Percentiles rank a stretch among this genome's conserved stretches.
Conservation (phyloP, 139 green algal species). For the Penium margaritaceum region DNA sequence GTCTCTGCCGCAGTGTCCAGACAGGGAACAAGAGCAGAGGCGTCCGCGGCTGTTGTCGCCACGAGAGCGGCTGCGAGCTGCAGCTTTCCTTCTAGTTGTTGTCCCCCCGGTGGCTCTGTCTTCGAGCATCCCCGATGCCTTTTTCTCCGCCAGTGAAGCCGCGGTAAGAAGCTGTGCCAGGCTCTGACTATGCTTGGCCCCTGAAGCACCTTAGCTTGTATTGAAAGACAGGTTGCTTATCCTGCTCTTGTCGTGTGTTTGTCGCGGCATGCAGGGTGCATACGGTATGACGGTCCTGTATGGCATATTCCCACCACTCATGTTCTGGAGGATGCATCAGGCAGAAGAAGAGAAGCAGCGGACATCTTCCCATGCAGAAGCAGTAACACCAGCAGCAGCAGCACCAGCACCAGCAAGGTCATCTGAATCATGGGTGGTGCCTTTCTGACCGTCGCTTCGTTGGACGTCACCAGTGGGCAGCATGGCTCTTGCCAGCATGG, state of each 20-base stretch:
- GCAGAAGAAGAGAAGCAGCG: background rate
- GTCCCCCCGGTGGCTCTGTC: slow-evolving; percentile 46
- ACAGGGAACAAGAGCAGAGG: background rate
- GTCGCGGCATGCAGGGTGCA: slow-evolving; percentile 40
- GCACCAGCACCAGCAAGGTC: too few relatives aligned
- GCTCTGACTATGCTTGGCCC: too few relatives aligned
- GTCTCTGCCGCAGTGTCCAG: too few relatives aligned
- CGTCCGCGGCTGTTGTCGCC: background rate
- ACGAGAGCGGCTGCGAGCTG: too few relatives aligned
- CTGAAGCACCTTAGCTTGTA: too few relatives aligned
- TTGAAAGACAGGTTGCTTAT: too few relatives aligned
- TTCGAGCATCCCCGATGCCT: slow-evolving; percentile 48
- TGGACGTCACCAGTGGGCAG: slow-evolving; percentile 10
- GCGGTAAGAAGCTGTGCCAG: too few relatives aligned
- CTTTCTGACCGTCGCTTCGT: background rate
- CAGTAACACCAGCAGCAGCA: too few relatives aligned
- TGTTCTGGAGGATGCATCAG: slow-evolving; percentile 40
- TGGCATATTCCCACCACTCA: slow-evolving; percentile 62
- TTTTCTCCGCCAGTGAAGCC: slow-evolving; percentile 46
- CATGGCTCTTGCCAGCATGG: slow-evolving; percentile 7
- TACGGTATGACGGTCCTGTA: slow-evolving; percentile 68
- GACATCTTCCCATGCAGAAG: background rate
- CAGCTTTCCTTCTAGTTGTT: slow-evolving; percentile 10
- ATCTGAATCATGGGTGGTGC: too few relatives aligned
- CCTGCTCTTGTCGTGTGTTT: too few relatives aligned